Percentiles rank a stretch among this genome's conserved stretches.
phyloP scores from a whole-genome alignment of 1,284 basidiomycete genomes.

The Moesziomyces sp. region DNA sequence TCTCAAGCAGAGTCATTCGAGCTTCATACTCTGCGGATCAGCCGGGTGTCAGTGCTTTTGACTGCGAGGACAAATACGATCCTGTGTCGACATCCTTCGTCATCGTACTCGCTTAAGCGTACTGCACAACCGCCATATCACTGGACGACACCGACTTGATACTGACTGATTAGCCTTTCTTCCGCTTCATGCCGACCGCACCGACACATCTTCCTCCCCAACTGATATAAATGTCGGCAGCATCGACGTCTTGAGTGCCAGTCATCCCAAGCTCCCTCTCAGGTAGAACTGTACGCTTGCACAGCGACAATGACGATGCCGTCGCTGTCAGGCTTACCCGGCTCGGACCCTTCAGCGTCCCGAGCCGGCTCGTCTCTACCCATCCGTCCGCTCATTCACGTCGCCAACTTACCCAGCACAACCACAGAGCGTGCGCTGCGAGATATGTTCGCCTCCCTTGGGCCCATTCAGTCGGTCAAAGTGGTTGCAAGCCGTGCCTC shows the following conservation, averaged over 20 bases:
- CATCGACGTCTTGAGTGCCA: not conserved
- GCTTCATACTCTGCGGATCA: too few relatives aligned
- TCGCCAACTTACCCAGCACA: slow-evolving; percentile 80
- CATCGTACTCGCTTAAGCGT: not conserved
- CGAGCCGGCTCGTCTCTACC: slow-evolving; percentile 17
- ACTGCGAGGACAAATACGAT: too few relatives aligned
- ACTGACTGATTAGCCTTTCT: not conserved
- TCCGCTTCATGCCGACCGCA: not conserved
- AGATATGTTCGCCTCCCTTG: slow-evolving; percentile 94
- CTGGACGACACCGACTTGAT: not conserved
- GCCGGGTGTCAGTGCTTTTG: too few relatives aligned
- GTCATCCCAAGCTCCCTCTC: not conserved
- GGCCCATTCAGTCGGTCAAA: slow-evolving; percentile 94
- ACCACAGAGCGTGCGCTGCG: slow-evolving; percentile 81
- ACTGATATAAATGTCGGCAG: not conserved
- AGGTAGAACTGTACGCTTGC: not conserved
- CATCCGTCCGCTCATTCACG: slow-evolving; percentile 26
- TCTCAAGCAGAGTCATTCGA: too few relatives aligned
- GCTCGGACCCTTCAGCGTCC: slow-evolving; percentile 11
- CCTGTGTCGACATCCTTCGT: not conserved
- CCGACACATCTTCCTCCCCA: not conserved
- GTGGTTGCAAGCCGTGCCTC: slow-evolving; percentile 83
- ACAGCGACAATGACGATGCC: slow-evolving; percentile 27
- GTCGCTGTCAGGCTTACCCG: not conserved
- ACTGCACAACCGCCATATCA: not conserved